Evolutionary conservation across 2,329 filamentous ascomycete genomes (phyloP).

Genomic region (Teratosphaeria nubilosa): DNA sequence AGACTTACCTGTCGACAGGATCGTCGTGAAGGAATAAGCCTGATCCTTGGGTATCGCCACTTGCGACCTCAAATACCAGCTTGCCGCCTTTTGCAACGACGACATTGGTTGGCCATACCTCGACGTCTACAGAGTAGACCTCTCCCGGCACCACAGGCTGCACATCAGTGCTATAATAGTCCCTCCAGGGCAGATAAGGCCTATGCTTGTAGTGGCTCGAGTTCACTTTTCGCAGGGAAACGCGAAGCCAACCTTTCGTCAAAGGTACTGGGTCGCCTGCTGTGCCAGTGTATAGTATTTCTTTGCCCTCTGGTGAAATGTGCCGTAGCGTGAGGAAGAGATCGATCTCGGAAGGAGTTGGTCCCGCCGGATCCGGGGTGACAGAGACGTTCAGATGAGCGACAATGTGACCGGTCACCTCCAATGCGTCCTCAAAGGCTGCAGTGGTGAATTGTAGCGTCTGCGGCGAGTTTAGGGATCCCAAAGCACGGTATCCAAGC

Average conservation of each 20-base stretch:
- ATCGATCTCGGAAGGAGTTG: conserved; percentile 47
- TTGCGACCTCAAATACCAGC: conserved; percentile 46
- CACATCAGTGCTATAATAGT: conserved; percentile 50
- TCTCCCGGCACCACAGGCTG: conserved; percentile 45
- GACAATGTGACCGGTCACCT: conserved; percentile 59
- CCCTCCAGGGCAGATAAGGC: conserved; percentile 46
- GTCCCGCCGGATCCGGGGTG: conserved; percentile 11
- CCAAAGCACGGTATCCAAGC: conserved; percentile 48
- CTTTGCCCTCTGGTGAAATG: conserved; percentile 43
- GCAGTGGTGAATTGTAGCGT: conserved; percentile 48
- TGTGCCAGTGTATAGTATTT: conserved; percentile 56
- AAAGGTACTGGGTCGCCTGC: conserved; percentile 54
- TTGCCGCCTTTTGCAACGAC: conserved; percentile 43
- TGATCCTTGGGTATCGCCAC: conserved; percentile 50
- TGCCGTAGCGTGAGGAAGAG: conserved; percentile 54
- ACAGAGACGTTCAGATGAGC: conserved; percentile 46
- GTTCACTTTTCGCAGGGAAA: conserved; percentile 46
- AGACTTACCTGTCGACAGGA: neutral
- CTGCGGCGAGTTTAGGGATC: conserved; percentile 42
- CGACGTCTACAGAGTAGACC: conserved; percentile 51
- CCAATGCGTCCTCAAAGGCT: conserved; percentile 52
- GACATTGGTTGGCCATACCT: conserved; percentile 57
- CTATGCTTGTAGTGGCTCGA: conserved; percentile 42
- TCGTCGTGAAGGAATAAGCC: conserved; percentile 38
- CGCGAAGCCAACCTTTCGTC: conserved; percentile 54